Conservation (phyloP, 1,139 yeast genomes). For the Hyphopichia pseudoburtonii region DNA sequence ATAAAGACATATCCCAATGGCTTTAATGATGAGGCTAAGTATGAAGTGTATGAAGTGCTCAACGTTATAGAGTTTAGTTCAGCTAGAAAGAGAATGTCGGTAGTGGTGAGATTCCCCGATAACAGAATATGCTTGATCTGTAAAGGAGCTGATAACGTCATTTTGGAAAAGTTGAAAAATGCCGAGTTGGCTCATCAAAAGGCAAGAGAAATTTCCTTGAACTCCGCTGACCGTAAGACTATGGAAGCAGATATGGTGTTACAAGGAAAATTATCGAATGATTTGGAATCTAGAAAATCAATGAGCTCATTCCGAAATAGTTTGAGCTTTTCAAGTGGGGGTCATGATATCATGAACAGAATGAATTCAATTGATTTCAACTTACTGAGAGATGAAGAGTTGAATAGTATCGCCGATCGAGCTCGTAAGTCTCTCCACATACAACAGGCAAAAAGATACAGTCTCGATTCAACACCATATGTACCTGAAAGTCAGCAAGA, state of each 20-base stretch:
- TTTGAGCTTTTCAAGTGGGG: constrained; percentile 22
- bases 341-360: constrained; percentile 19
- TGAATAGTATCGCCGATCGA: constrained; percentile 57
- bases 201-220: constrained; percentile 60
- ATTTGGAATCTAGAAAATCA: constrained; percentile 25
- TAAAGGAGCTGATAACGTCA: constrained; percentile 96
- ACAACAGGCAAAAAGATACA: constrained; percentile 60
- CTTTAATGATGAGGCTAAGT: constrained; percentile 58
- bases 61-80: constrained; percentile 87
- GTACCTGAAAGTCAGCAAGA: constrained; percentile 1
- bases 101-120: constrained; percentile 77
- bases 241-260: constrained; percentile 81
- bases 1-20: constrained; percentile 85
- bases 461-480: constrained; percentile 23
- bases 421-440: constrained; percentile 65
- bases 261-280: constrained; percentile 44
- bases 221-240: constrained; percentile 63
- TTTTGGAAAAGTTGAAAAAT: constrained; percentile 69
- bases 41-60: constrained; percentile 70
- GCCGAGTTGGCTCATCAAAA: constrained; percentile 59
- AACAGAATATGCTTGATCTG: constrained; percentile 76
- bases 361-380: constrained; percentile 58
- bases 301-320: constrained; percentile 34
- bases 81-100: constrained; percentile 90
- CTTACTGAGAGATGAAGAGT: constrained; percentile 52